Conservation (phyloP, 768 basidiomycete species). For the Chalciporus piperatus region DNA sequence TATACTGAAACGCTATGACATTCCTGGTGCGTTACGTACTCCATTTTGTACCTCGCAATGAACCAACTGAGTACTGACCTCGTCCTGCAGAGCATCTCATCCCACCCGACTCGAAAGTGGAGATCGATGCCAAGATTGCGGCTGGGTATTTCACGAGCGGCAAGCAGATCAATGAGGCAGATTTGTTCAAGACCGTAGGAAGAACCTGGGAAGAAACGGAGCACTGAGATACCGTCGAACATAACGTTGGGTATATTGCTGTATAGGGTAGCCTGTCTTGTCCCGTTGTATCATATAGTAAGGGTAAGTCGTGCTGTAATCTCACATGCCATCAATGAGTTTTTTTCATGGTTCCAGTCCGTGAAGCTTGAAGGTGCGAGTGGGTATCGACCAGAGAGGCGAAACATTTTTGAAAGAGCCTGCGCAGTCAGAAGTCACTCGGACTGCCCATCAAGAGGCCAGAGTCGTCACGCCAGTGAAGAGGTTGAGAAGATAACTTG, state of each 20-base stretch:
- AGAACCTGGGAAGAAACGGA: slow-evolving; percentile 89
- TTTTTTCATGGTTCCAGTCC: too few relatives aligned
- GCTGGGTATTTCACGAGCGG: slow-evolving; percentile 89
- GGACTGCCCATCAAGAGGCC: too few relatives aligned
- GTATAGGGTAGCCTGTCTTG: background rate
- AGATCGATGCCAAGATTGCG: slow-evolving; percentile 96
- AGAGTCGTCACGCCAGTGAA: too few relatives aligned
- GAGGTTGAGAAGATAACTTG: too few relatives aligned
- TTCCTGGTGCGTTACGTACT: slow-evolving; percentile 56
- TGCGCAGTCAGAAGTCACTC: too few relatives aligned
- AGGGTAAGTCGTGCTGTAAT: background rate
- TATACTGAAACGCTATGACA: slow-evolving; percentile 79
- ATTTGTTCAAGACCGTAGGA: slow-evolving; percentile 83
- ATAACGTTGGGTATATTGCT: too few relatives aligned
- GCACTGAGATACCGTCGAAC: slow-evolving; percentile 44
- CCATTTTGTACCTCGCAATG: background rate
- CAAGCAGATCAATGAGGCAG: slow-evolving; percentile 72
- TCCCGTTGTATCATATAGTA: slow-evolving; percentile 4
- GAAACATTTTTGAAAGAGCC: too few relatives aligned
- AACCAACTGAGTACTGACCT: background rate
- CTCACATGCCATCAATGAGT: too few relatives aligned
- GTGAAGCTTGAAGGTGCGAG: too few relatives aligned
- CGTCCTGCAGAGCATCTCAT: slow-evolving; percentile 67
- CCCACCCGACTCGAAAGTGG: slow-evolving; percentile 85
- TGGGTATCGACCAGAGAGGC: too few relatives aligned